Conservation (phyloP, 306 rosid species). For the Vigna radiata region DNA sequence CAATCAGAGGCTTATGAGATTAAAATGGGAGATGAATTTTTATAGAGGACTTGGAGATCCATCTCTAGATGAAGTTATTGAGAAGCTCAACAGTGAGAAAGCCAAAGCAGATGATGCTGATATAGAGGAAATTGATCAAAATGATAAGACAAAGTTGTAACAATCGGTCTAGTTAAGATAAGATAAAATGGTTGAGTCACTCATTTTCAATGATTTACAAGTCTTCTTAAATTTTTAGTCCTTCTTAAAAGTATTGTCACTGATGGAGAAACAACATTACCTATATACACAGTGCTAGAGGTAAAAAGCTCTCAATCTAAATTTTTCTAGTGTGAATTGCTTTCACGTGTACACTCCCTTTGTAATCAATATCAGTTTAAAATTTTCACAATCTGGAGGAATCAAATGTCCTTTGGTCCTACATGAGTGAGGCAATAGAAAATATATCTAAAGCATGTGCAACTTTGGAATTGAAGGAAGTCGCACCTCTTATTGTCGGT, state of each 20-base stretch:
- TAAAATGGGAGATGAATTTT: conserved; percentile 81
- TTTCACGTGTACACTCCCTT: background rate
- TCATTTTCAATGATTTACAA: background rate
- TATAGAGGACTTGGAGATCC: conserved; percentile 83
- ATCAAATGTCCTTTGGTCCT: conserved; percentile 79
- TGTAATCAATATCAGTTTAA: background rate
- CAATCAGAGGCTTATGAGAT: conserved; percentile 89
- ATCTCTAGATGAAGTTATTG: conserved; percentile 70
- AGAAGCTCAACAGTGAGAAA: conserved; percentile 58
- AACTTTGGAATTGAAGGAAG: conserved; percentile 87
- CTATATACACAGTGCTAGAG: conserved; percentile 97
- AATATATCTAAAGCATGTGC: conserved; percentile 82
- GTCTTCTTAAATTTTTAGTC: conserved; percentile 20
- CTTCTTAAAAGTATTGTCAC: conserved; percentile 72
- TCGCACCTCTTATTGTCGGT: conserved; percentile 91
- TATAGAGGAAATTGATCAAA: conserved; percentile 40
- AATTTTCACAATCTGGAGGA: conserved; percentile 84
- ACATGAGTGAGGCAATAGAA: conserved; percentile 89
- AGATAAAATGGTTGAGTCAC: conserved; percentile 20
- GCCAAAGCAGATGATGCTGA: conserved; percentile 44
- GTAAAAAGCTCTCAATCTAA: conserved; percentile 50
- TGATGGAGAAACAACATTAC: conserved; percentile 94
- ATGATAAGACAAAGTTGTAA: conserved; percentile 69
- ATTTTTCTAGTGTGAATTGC: conserved; percentile 30
- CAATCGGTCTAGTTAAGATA: background rate